Evolutionary conservation across 176 grass and related monocot species (phyloP), one percentile per base, ranked within the genome.

Genomic region (Triticum turgidum): DNA sequence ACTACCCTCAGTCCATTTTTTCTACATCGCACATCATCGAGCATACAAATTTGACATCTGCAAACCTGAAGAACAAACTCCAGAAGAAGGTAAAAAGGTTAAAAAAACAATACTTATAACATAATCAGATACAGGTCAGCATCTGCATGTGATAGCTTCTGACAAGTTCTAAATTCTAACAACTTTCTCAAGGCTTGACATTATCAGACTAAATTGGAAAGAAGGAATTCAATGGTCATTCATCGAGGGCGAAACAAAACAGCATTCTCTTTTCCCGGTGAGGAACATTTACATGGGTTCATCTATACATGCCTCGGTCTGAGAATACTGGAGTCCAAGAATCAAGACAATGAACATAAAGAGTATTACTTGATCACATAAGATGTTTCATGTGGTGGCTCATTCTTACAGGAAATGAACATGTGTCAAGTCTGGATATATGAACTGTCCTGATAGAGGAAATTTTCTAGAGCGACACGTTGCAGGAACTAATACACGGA

Each of bases 401-500:
- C 30, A 44, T 83, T 86, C 82, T 84, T 81, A 78, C 15, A 70
- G 56, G 66, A 34, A 81, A 85, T 32, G 13, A 51, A 20, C 61
- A 54, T 24, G 27, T 67, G 86, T 58, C 39, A 9, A 66, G 42
- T 38, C 5, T 65, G 61, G 79, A 65, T 75, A 74, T 64, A 74
- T 34, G 11, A 82, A 51, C 11, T 69, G 8, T 41, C 34, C 56
- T 54, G 14, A 82, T 17, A 44, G 7, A 59, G 14, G 49, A 73
- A 59, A 82, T 59, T 80, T 42, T 82, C 52, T 27, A 52, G 74
- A 73, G 52, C 11, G 21, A 81, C 80, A 91, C 27, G 18, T 88
- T 75, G 79, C 65, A 64, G 56, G 35, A 83, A 63, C 65, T 39
- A 85, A 84, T 56, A 18, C 38, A 68, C 75, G 73, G 65, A 79